Base-by-base conservation (phyloP, 805 yeast species). In the Saccharomycopsis javanensis region DNA sequence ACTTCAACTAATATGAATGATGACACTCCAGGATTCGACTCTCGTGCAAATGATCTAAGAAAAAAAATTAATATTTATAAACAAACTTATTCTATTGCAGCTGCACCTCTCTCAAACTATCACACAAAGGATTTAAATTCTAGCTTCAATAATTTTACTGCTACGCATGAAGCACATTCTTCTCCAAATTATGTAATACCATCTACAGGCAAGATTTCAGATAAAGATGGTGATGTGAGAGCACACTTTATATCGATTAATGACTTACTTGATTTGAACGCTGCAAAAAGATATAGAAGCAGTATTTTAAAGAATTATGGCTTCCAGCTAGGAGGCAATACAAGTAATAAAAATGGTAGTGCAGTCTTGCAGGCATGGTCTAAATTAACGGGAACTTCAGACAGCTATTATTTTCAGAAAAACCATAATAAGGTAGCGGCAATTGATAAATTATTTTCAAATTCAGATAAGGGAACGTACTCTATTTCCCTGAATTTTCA, bases 381-480 rank as follows among this genome's bases (percentile, higher is more conserved):
- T 71, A 84, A 64, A 94, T 91, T 0, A 84, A 88, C 20, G 83
- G 88, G 97, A 96, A 0, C 81, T 94, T 15, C 96, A 96, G 2
- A 81, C 34, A 57, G 80, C 61, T 81, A 83, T 25, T 42, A 42
- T 20, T 73, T 78, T 30, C 73, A 77, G 55, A 78, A 77, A 51
- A 80, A 85, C 75, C 81, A 81, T 62, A 72, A 80, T 15, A 74
- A 79, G 67, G 71, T 13, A 64, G 51, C 34, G 11, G 25, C 46
- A 15, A 27, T 37, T 8, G 50, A 50, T 28, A 30, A 48, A 15
- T 33, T 23, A 28, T 33, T 20, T 6, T 25, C 16, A 68, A 69
- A 53, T 66, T 65, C 30, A 8, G 74, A 72, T 61, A 73, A 53
- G 2, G 72, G 64, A 63, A 52, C 61, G 3, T 42, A 20, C n/a